Conservation (phyloP, 805 yeast species). For the Lipomyces orientalis region DNA sequence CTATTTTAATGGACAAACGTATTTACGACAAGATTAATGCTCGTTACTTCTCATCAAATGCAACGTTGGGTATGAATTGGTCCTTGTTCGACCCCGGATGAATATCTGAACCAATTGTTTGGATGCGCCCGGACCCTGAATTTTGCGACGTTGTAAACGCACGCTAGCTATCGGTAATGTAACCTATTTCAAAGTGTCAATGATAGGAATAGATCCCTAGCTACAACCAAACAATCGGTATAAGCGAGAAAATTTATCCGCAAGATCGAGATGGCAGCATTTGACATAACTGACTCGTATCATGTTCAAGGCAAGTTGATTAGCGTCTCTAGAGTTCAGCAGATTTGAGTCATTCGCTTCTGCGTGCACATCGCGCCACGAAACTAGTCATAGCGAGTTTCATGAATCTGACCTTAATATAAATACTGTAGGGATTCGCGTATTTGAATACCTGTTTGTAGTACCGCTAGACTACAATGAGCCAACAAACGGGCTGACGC, state of each 20-base stretch:
- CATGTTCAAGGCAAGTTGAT: slow-evolving; percentile 26
- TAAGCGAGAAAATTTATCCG: not conserved
- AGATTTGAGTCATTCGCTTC: not conserved
- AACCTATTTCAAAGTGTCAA: not conserved
- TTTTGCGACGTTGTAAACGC: not conserved
- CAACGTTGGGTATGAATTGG: too few species aligned
- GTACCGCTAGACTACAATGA: slow-evolving; percentile 27
- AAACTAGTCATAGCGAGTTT: not conserved
- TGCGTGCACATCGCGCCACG: not conserved
- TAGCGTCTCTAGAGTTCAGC: not conserved
- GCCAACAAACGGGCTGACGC: slow-evolving; percentile 1
- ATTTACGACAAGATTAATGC: not conserved
- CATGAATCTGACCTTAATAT: not conserved
- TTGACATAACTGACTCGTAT: slow-evolving; percentile 23
- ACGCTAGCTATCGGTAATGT: not conserved
- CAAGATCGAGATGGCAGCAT: slow-evolving; percentile 9
- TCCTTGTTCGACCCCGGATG: too few species aligned
- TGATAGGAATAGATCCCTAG: not conserved
- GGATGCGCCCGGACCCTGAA: not conserved
- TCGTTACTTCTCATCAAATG: too few species aligned
- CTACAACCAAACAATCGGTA: not conserved
- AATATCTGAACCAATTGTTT: too few species aligned
- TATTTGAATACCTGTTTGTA: slow-evolving; percentile 30
- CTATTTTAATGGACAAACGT: not conserved
- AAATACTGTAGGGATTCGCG: slow-evolving; percentile 21